These are phyloP conservation scores for Quillaja saponaria DNA, from an alignment of 306 rosid species.

Conservation along the genomic window DNA sequence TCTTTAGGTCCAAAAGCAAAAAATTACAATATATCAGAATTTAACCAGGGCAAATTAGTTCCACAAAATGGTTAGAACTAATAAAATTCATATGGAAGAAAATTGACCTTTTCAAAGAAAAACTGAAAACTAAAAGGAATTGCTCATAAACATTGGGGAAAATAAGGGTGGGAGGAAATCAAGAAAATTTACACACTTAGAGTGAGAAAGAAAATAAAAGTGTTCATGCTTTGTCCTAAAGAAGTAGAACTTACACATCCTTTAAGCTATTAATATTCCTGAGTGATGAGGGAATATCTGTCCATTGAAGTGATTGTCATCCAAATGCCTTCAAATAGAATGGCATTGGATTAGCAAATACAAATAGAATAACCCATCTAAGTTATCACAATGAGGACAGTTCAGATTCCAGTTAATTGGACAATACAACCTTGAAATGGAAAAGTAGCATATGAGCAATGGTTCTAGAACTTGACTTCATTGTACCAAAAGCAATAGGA, in stretches of 20 bases:
- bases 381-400: constrained; percentile 18
- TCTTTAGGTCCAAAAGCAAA: constrained; percentile 12
- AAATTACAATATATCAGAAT: not conserved
- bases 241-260: constrained; percentile 67
- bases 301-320: constrained; percentile 74
- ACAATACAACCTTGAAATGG: not conserved
- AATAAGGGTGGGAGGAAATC: not conserved
- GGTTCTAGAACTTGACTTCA: constrained; percentile 23
- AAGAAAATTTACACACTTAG: constrained; percentile 5
- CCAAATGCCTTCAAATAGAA: constrained; percentile 69
- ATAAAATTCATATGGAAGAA: not conserved
- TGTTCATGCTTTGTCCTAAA: constrained; percentile 5
- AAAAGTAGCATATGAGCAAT: not conserved
- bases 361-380: constrained; percentile 16
- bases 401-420: constrained; percentile 30
- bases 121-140: too few species aligned
- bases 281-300: constrained; percentile 74
- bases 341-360: constrained; percentile 14
- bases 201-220: constrained; percentile 11
- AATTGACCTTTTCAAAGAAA: too few species aligned
- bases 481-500: constrained; percentile 15
- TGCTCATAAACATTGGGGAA: not conserved
- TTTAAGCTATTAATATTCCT: constrained; percentile 58
- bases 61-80: not conserved
- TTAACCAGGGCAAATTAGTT: too few species aligned